Conservation (phyloP, 257 asterid species). For the Fraxinus excelsior region DNA sequence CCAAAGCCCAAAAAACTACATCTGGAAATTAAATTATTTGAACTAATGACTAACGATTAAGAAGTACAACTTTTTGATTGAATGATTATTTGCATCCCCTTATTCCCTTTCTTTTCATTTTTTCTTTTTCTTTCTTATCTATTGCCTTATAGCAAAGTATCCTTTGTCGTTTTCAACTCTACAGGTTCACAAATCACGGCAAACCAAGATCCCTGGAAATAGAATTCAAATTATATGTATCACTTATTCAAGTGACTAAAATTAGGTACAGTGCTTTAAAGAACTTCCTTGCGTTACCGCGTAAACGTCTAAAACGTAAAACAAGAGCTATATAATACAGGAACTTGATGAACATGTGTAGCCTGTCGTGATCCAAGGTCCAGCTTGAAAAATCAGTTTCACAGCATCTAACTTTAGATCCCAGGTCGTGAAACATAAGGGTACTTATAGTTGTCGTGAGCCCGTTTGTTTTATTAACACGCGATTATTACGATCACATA, state of each 20-base stretch:
- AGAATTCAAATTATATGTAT: neutral
- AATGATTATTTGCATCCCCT: neutral
- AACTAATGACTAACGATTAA: neutral
- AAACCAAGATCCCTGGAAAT: neutral
- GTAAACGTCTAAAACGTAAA: neutral
- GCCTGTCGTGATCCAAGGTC: constrained; percentile 2
- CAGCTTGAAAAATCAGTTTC: neutral
- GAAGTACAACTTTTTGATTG: neutral
- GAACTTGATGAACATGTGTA: neutral
- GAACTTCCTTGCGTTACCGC: neutral
- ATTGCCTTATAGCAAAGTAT: neutral
- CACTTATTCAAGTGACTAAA: neutral
- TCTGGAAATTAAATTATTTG: constrained; percentile 6
- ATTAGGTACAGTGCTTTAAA: neutral
- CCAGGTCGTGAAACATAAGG: neutral
- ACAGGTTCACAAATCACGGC: neutral
- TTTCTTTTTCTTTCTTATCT: neutral
- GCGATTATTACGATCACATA: neutral
- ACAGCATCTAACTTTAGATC: neutral
- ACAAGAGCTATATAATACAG: neutral
- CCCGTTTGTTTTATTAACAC: neutral
- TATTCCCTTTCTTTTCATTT: neutral
- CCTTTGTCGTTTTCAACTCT: neutral
- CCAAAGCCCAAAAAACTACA: neutral
- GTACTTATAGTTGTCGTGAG: neutral